Conservation (phyloP, 495 filamentous ascomycete genomes). For the Usnea hakonensis region DNA sequence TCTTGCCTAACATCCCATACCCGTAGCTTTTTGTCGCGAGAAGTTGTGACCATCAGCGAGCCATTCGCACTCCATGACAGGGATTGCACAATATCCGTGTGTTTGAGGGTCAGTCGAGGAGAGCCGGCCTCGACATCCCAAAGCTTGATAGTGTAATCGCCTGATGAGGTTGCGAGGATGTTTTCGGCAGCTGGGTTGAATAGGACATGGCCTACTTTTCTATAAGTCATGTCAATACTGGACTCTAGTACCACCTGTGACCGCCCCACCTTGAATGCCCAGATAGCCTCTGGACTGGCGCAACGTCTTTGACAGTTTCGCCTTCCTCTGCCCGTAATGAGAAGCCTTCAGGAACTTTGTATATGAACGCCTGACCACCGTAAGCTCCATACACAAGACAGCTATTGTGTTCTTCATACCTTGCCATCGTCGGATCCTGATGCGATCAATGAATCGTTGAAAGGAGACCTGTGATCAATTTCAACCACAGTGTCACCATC, state of each 20-base stretch:
- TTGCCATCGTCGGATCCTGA: conserved; percentile 96
- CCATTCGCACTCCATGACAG: conserved; percentile 94
- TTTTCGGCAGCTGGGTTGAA: conserved; percentile 97
- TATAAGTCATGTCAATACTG: conserved; percentile 28
- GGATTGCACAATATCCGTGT: conserved; percentile 87
- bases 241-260: background rate
- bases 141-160: conserved; percentile 88
- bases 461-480: conserved; percentile 66
- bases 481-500: conserved; percentile 21
- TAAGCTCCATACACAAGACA: conserved; percentile 16
- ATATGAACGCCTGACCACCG: conserved; percentile 66
- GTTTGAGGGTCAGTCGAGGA: conserved; percentile 62
- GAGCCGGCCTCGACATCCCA: conserved; percentile 88
- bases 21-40: conserved; percentile 93
- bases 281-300: conserved; percentile 67
- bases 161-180: conserved; percentile 89
- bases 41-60: conserved; percentile 82
- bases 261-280: conserved; percentile 49
- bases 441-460: conserved; percentile 85
- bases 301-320: conserved; percentile 67
- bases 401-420: conserved; percentile 34
- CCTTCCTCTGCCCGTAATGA: conserved; percentile 71
- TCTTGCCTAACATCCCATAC: conserved; percentile 96
- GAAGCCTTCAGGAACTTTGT: conserved; percentile 88
- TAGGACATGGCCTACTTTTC: conserved; percentile 92